phyloP scores from a whole-genome alignment of 1,284 basidiomycete species.

The Inonotus hispidus region DNA sequence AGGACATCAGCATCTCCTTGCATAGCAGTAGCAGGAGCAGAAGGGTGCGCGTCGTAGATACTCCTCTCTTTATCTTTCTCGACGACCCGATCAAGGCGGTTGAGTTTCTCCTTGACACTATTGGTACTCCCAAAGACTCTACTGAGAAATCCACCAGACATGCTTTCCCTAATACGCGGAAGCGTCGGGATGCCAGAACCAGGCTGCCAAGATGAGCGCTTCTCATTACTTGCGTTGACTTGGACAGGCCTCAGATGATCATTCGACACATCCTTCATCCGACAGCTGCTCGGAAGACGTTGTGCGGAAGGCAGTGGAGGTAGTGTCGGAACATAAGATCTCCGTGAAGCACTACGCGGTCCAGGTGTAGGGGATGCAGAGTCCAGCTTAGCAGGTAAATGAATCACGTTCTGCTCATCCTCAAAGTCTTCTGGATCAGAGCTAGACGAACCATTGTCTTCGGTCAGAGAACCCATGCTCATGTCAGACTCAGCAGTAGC shows the following conservation, averaged over 20 bases:
- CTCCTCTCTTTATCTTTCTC: constrained; percentile 14
- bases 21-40: background rate
- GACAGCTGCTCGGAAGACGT: background rate
- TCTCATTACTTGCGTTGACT: constrained; percentile 20
- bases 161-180: constrained; percentile 23
- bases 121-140: constrained; percentile 57
- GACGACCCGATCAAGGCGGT: constrained; percentile 20
- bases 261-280: constrained; percentile 16
- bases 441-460: constrained; percentile 58
- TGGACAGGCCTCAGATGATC: constrained; percentile 15
- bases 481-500: constrained; percentile 40
- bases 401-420: constrained; percentile 34
- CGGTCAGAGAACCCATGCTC: constrained; percentile 55
- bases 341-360: constrained; percentile 1
- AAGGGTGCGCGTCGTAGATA: background rate
- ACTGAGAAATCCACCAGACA: constrained; percentile 49
- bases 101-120: constrained; percentile 38
- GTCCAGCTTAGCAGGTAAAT: background rate
- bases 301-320: background rate
- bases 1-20: constrained; percentile 3
- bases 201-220: constrained; percentile 28
- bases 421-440: constrained; percentile 42
- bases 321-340: constrained; percentile 10
- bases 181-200: constrained; percentile 43
- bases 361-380: background rate